phyloP scores from a whole-genome alignment of 2,329 filamentous ascomycete genomes.

The Microdochium trichocladiopsis region DNA sequence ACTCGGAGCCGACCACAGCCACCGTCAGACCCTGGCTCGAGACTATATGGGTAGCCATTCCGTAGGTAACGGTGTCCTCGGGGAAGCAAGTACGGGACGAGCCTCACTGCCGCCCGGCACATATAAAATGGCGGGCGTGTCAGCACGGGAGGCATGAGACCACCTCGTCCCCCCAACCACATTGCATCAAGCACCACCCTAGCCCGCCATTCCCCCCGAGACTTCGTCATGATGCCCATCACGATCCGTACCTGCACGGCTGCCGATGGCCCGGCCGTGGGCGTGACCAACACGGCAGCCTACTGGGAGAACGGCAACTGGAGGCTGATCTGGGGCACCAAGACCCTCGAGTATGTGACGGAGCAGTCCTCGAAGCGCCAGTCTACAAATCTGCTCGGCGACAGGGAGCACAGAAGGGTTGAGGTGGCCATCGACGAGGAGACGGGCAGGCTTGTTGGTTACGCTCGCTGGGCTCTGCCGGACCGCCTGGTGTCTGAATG shows the following conservation, averaged over 20 bases:
- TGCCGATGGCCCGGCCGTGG: conserved; percentile 7
- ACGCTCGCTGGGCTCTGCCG: conserved; percentile 13
- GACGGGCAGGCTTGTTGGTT: conserved; percentile 12
- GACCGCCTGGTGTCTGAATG: conserved; percentile 5
- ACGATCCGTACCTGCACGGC: conserved; percentile 7
- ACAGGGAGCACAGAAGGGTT: conserved; percentile 10
- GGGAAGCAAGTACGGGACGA: too few species aligned
- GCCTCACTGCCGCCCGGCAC: too few species aligned
- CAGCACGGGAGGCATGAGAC: too few species aligned
- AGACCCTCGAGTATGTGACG: conserved; percentile 7
- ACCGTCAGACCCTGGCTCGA: background rate
- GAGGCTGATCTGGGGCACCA: conserved; percentile 6
- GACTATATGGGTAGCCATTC: too few species aligned
- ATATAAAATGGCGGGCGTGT: too few species aligned
- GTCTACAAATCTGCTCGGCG: conserved; percentile 8
- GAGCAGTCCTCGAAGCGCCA: conserved; percentile 6
- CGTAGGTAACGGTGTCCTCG: too few species aligned
- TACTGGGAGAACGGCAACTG: conserved; percentile 12
- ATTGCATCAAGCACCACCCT: background rate
- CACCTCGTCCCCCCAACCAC: too few species aligned
- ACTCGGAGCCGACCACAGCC: background rate
- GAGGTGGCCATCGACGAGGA: conserved; percentile 12
- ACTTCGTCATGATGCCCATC: background rate
- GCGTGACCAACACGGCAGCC: conserved; percentile 11
- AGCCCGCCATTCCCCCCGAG: background rate